Evolutionary conservation across 2,329 filamentous ascomycete species (phyloP).

Genomic region (Zymoseptoria tritici): DNA sequence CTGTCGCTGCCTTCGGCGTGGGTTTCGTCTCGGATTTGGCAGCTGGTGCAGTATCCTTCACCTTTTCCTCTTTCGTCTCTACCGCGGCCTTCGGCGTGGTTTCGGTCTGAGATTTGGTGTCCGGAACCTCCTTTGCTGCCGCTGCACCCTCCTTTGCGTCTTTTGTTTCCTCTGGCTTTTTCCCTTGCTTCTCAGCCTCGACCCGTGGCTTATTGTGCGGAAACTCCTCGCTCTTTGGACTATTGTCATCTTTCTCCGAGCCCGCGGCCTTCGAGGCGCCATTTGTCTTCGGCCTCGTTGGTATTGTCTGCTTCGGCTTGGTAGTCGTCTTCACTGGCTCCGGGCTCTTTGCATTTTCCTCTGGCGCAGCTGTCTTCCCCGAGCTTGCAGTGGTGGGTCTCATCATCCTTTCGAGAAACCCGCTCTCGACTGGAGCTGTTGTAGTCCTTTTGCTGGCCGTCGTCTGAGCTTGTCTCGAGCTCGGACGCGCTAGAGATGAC

Average conservation of each 20-base stretch:
- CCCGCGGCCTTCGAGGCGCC: constrained; percentile 8
- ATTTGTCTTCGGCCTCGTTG: constrained; percentile 12
- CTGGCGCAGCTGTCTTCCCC: constrained; percentile 59
- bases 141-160: constrained; percentile 23
- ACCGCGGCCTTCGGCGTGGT: neutral
- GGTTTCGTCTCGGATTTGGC: neutral
- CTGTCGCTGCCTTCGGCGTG: neutral
- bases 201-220: neutral
- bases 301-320: constrained; percentile 9
- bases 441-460: constrained; percentile 25
- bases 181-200: neutral
- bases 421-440: constrained; percentile 55
- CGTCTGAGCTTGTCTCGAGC: constrained; percentile 39
- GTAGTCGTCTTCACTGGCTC: constrained; percentile 32
- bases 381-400: constrained; percentile 64
- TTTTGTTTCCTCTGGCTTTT: neutral
- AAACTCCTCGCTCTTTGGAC: constrained; percentile 22
- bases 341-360: constrained; percentile 48
- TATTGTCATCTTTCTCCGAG: constrained; percentile 27
- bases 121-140: neutral
- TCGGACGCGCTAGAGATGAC: constrained; percentile 38
- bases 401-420: constrained; percentile 77
- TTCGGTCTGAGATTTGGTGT: neutral
- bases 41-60: neutral
- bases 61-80: neutral